phyloP scores from a whole-genome alignment of 441 rosid genomes.

The Erodium trifolium region DNA sequence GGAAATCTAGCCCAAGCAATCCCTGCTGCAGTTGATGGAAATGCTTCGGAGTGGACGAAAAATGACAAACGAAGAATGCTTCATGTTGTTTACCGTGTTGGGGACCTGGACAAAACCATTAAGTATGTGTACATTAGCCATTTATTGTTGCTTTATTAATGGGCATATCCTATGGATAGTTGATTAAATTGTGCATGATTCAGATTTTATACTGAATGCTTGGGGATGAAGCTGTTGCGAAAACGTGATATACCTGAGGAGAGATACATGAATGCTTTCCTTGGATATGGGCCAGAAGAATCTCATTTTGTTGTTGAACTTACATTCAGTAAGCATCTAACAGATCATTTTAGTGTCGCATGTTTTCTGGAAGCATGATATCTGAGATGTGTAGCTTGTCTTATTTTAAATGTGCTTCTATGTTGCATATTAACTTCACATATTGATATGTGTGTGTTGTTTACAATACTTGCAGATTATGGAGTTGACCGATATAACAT shows the following conservation, averaged over 20 bases:
- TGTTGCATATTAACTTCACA: neutral
- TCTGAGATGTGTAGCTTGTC: no score
- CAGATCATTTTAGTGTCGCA: neutral
- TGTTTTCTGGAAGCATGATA: neutral
- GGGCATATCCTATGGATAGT: neutral
- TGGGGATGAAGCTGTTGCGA: conserved; percentile 65
- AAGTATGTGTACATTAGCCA: conserved; percentile 15
- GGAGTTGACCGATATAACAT: conserved; percentile 85
- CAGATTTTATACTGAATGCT: conserved; percentile 68
- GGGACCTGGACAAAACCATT: conserved; percentile 28
- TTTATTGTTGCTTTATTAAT: neutral
- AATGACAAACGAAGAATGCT: conserved; percentile 21
- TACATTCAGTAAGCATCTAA: conserved; percentile 45
- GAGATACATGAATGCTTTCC: conserved; percentile 62
- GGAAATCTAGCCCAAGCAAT: conserved; percentile 21
- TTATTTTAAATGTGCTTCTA: no score
- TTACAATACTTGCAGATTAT: conserved; percentile 30
- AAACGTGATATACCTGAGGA: conserved; percentile 75
- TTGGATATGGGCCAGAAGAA: conserved; percentile 72
- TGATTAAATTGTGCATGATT: conserved; percentile 15
- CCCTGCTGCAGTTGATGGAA: conserved; percentile 20
- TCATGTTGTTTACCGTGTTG: conserved; percentile 26
- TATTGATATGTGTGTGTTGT: neutral
- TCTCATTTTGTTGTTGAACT: conserved; percentile 63
- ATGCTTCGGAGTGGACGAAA: conserved; percentile 21